Percentiles rank a stretch among this genome's conserved stretches.
These are phyloP conservation scores for Xenoacremonium recifei DNA, from an alignment of 2,329 filamentous ascomycete species.

Conservation along the genomic window DNA sequence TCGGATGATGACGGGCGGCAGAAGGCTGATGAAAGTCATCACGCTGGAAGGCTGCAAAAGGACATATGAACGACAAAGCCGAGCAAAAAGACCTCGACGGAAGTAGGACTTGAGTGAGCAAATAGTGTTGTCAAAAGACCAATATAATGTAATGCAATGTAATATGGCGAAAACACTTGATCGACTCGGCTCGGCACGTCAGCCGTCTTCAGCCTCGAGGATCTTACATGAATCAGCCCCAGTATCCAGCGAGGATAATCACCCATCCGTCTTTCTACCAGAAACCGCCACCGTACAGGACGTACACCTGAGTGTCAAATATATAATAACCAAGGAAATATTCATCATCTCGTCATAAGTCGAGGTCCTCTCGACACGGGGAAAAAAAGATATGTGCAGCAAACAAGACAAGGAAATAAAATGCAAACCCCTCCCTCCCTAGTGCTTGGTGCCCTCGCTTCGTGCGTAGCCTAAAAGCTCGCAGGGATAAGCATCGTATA, in stretches of 20 bases:
- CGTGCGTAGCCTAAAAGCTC: slow-evolving; percentile 8
- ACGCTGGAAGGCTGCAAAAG: too few species aligned
- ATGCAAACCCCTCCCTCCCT: slow-evolving; percentile 13
- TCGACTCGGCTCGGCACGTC: too few species aligned
- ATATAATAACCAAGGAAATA: slow-evolving; percentile 4
- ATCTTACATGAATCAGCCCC: not conserved
- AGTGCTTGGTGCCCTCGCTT: slow-evolving; percentile 5
- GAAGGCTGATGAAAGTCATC: slow-evolving; percentile 25
- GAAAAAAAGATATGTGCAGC: slow-evolving; percentile 13
- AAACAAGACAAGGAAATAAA: slow-evolving; percentile 4
- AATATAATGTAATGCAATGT: too few species aligned
- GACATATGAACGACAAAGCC: too few species aligned
- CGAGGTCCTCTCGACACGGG: slow-evolving; percentile 10
- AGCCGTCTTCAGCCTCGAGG: too few species aligned
- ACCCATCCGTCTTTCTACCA: too few species aligned
- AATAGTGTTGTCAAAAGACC: too few species aligned
- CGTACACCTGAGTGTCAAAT: slow-evolving; percentile 1
- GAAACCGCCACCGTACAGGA: not conserved
- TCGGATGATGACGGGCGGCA: too few species aligned
- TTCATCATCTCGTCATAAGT: slow-evolving; percentile 21
- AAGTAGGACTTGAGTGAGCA: not conserved
- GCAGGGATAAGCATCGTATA: slow-evolving; percentile 7
- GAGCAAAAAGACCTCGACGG: too few species aligned
- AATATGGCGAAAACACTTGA: too few species aligned
- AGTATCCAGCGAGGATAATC: not conserved